Evolutionary conservation across 2,329 filamentous ascomycete species (phyloP).

Genomic region (Neodidymelliopsis sp.): DNA sequence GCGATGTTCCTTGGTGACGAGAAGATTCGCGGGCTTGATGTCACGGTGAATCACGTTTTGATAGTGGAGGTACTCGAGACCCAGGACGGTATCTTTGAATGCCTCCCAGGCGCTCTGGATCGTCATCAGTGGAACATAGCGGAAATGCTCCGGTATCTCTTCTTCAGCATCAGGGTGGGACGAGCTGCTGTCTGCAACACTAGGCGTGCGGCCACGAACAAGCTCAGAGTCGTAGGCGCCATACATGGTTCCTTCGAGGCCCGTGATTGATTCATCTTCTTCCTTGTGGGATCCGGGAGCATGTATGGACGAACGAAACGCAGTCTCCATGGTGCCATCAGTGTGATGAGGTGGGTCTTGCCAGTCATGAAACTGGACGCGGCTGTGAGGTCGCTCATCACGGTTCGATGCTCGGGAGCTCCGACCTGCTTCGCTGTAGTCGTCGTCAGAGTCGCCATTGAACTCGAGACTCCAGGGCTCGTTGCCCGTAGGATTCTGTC

Average conservation of each 20-base stretch:
- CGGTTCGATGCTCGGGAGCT: constrained; percentile 35
- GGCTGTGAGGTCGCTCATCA: constrained; percentile 30
- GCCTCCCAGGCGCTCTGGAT: constrained; percentile 80
- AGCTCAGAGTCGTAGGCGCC: constrained; percentile 70
- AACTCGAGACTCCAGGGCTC: constrained; percentile 87
- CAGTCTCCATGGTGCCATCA: constrained; percentile 46
- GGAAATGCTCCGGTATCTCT: constrained; percentile 84
- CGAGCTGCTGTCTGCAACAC: constrained; percentile 79
- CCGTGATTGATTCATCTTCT: constrained; percentile 48
- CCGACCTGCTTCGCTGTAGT: constrained; percentile 45
- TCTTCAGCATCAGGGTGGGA: constrained; percentile 55
- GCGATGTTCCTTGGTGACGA: constrained; percentile 83
- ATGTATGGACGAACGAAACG: constrained; percentile 38
- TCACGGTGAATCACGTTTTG: constrained; percentile 61
- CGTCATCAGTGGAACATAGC: constrained; percentile 92
- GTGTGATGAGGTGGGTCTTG: constrained; percentile 27
- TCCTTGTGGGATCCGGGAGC: constrained; percentile 19
- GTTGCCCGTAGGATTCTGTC: constrained; percentile 53
- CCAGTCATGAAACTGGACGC: constrained; percentile 30
- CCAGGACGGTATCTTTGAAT: constrained; percentile 91
- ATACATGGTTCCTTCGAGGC: constrained; percentile 80
- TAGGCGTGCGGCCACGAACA: constrained; percentile 74
- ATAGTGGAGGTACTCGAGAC: constrained; percentile 82
- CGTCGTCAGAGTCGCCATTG: constrained; percentile 67
- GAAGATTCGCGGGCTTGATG: constrained; percentile 76